These are phyloP conservation scores for Polytolypa hystricis DNA, from an alignment of 2,329 filamentous ascomycete species.

Conservation along the genomic window DNA sequence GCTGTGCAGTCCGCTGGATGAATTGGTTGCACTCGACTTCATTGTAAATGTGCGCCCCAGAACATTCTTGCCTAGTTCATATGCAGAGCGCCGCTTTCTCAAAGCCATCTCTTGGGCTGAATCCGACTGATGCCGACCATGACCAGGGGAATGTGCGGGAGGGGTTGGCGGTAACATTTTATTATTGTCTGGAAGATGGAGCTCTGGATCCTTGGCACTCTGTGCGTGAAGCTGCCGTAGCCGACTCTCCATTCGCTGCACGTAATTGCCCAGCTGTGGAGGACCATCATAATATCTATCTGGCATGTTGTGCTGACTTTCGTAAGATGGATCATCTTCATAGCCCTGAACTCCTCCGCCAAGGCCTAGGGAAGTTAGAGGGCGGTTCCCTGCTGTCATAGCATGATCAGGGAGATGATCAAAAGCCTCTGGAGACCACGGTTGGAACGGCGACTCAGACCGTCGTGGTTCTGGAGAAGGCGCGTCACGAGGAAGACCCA, in stretches of 20 bases:
- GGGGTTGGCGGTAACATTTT: constrained; percentile 51
- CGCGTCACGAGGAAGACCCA: constrained; percentile 52
- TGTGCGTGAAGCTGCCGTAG: constrained; percentile 58
- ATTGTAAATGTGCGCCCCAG: constrained; percentile 75
- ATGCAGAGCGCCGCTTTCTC: constrained; percentile 43
- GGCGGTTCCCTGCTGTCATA: constrained; percentile 36
- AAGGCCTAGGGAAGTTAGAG: constrained; percentile 66
- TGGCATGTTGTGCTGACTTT: constrained; percentile 35
- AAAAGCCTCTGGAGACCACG: constrained; percentile 89
- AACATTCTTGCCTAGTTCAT: constrained; percentile 59
- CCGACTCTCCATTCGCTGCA: constrained; percentile 81
- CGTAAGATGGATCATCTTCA: constrained; percentile 47
- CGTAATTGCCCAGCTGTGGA: constrained; percentile 72
- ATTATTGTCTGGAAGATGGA: constrained; percentile 39
- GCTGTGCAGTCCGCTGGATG: constrained; percentile 61
- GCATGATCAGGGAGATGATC: constrained; percentile 37
- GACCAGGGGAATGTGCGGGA: constrained; percentile 31
- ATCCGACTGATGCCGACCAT: constrained; percentile 33
- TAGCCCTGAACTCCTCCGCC: constrained; percentile 38
- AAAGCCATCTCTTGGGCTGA: constrained; percentile 27
- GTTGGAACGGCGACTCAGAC: constrained; percentile 43
- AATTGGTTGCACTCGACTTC: constrained; percentile 73
- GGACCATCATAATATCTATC: constrained; percentile 46
- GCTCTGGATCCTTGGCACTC: constrained; percentile 33
- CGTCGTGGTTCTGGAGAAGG: constrained; percentile 44